Percentiles rank a stretch among this genome's conserved stretches.
Evolutionary conservation across 2,329 filamentous ascomycete genomes (phyloP).

Genomic region (Boeremia exigua): DNA sequence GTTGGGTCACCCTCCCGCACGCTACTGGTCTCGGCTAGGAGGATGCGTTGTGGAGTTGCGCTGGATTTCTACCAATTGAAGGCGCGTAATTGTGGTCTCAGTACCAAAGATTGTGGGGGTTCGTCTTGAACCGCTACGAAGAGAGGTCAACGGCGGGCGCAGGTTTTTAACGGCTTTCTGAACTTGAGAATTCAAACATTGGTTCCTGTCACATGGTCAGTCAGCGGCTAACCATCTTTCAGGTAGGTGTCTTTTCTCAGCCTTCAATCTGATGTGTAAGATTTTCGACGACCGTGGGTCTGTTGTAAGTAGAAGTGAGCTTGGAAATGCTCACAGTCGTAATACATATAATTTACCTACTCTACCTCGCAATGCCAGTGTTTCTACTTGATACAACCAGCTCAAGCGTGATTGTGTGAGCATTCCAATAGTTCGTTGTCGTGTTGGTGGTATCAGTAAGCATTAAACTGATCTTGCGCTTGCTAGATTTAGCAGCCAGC

Average conservation of each 20-base stretch:
- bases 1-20: conserved; percentile 78
- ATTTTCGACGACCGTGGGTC: not conserved
- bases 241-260: conserved; percentile 8
- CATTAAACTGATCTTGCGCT: conserved; percentile 1
- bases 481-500: conserved; percentile 7
- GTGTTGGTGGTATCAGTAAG: conserved; percentile 9
- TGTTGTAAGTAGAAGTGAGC: too few relatives aligned
- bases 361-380: not conserved
- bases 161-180: conserved; percentile 74
- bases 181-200: conserved; percentile 40
- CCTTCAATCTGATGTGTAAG: not conserved
- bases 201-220: conserved; percentile 5
- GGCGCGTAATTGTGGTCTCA: conserved; percentile 64
- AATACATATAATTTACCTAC: not conserved
- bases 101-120: conserved; percentile 42
- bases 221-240: conserved; percentile 19
- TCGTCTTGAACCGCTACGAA: conserved; percentile 54
- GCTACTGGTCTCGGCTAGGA: conserved; percentile 63
- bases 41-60: conserved; percentile 79
- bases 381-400: not conserved
- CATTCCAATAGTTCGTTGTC: not conserved
- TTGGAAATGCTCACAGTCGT: too few relatives aligned
- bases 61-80: conserved; percentile 48
- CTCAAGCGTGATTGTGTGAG: not conserved
- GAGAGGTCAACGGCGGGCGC: conserved; percentile 59